Conservation (phyloP, 2,329 filamentous ascomycete genomes). For the Blastomyces gilchristii region DNA sequence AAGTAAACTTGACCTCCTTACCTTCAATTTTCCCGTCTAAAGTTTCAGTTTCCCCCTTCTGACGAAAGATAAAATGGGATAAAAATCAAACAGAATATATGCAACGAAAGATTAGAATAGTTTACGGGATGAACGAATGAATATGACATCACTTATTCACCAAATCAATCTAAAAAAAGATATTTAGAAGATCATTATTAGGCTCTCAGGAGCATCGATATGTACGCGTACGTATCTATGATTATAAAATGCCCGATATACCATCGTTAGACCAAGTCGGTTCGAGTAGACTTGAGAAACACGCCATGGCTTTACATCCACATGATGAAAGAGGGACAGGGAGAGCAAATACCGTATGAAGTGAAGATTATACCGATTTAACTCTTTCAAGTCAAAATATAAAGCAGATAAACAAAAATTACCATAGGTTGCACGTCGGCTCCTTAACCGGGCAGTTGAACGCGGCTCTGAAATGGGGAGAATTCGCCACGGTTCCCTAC, state of each 20-base stretch:
- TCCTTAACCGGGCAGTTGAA: conserved; percentile 57
- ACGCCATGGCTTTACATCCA: neutral
- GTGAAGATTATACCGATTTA: neutral
- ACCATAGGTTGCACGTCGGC: conserved; percentile 62
- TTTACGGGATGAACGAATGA: too few relatives aligned
- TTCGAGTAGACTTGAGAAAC: neutral
- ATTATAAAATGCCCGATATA: neutral
- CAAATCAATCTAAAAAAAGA: too few relatives aligned
- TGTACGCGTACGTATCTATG: neutral
- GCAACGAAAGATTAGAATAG: neutral
- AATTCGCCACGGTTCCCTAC: conserved; percentile 56
- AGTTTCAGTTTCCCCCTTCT: too few relatives aligned
- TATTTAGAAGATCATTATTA: too few relatives aligned
- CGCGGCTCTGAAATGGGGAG: conserved; percentile 54
- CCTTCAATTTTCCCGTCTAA: too few relatives aligned
- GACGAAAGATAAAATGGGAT: too few relatives aligned
- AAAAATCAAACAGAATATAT: neutral
- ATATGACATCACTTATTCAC: too few relatives aligned
- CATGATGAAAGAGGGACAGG: neutral
- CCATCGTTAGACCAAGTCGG: neutral
- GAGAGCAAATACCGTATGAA: neutral
- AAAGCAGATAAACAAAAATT: conserved; percentile 15
- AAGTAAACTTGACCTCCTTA: too few relatives aligned
- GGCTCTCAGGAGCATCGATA: too few relatives aligned
- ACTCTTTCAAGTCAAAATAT: neutral